Evolutionary conservation across 257 asterid genomes (phyloP), one percentile per base, ranked within the genome.

Genomic region (Fraxinus excelsior): DNA sequence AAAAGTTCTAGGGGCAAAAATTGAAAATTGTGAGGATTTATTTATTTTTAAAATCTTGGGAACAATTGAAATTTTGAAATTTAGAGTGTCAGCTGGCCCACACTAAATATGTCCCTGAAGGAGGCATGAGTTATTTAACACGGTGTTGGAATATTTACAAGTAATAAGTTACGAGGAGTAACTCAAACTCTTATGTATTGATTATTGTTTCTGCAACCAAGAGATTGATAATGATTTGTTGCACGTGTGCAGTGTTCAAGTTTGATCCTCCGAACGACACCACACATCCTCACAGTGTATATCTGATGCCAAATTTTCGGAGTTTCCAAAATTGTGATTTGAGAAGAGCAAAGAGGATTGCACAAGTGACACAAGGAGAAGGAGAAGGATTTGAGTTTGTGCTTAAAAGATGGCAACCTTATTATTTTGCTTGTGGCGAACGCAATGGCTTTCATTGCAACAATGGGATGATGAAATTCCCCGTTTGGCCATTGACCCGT

Each of bases 381-480:
- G 96, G 91, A 0, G 77, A 79, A 21, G 97, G 96, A 0, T 94
- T 91, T 18, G 84, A 91, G 82, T 92, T 89, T 18, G 87, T 77
- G 85, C 42, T 94, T 42, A 87, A 81, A 80, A 78, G 88, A 70
- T 82, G 84, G 90, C 90, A 83, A 77, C 96, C 96, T 0, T 82
- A 90, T 71, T 91, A 37, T 40, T 94, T 92, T 35, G 94, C 90
- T 0, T 90, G 98, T 40, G 98, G 94, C 37, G 91, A 91, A 42
- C 82, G 67, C 25, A 46, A 34, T 1, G 96, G 98, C 0, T 8
- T 81, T 37, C 97, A 94, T 70, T 94, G 98, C 89, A 83, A 70
- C 14, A 79, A 31, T 25, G 98, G 97, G 10, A 84, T 83, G 26
- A 91, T 91, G 98, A 94, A 91, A 67, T 94, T 94, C 7, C 67